phyloP scores from a whole-genome alignment of 2,329 filamentous ascomycete species.

The Tolypocladium inflatum region DNA sequence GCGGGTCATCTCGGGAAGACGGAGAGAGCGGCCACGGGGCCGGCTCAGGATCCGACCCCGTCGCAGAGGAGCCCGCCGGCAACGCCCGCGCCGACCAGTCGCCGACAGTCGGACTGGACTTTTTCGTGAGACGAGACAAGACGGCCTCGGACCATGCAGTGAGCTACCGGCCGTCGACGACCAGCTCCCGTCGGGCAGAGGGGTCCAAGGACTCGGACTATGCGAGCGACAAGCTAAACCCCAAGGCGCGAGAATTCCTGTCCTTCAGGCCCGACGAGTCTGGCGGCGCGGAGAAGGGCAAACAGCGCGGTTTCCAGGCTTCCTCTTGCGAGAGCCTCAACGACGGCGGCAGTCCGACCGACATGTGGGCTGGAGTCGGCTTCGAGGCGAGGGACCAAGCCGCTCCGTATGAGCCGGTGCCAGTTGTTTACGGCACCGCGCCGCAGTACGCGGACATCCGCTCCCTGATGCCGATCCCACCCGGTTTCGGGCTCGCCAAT shows the following conservation, averaged over 20 bases:
- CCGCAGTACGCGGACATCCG: background rate
- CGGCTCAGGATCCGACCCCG: background rate
- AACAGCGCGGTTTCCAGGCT: background rate
- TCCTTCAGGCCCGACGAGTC: background rate
- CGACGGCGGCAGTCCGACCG: background rate
- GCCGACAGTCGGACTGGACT: too few species aligned
- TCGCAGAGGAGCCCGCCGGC: background rate
- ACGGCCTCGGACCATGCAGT: constrained; percentile 7
- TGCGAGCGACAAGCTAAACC: constrained; percentile 4
- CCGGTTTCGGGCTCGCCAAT: background rate
- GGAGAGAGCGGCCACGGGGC: background rate
- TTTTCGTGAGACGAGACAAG: constrained; percentile 1
- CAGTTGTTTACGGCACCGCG: background rate
- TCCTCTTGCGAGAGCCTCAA: background rate
- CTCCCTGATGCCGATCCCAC: background rate
- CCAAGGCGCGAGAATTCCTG: constrained; percentile 9
- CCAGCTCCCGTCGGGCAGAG: background rate
- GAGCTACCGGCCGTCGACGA: background rate
- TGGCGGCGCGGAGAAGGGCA: background rate
- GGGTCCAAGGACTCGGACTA: background rate
- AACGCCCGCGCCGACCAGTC: background rate
- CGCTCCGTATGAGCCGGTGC: background rate
- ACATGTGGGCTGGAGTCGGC: background rate
- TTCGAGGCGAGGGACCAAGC: background rate
- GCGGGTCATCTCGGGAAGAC: background rate